Conservation (phyloP, 106 monocot genomes). For the Platanthera zijinensis region DNA sequence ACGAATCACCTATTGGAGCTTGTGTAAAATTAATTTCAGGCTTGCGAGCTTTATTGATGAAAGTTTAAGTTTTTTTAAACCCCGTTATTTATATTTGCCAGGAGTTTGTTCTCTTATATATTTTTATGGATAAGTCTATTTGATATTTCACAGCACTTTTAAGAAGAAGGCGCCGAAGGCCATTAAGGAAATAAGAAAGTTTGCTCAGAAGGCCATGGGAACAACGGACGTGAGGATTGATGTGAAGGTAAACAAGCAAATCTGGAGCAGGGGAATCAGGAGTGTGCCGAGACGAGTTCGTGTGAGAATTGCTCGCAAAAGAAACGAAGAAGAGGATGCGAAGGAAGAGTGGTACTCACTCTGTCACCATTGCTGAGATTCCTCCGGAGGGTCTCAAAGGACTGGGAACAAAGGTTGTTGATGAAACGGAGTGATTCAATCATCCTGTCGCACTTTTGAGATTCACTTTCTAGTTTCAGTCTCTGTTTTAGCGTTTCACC, state of each 20-base stretch:
- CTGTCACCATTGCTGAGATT: conserved; percentile 43
- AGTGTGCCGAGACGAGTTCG: conserved; percentile 45
- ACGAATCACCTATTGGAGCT: too few species aligned
- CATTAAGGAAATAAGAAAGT: conserved; percentile 49
- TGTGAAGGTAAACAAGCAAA: conserved; percentile 58
- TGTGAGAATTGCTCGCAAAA: conserved; percentile 45
- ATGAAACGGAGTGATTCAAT: conserved; percentile 28
- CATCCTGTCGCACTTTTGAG: too few species aligned
- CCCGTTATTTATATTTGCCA: too few species aligned
- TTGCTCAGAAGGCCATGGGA: conserved; percentile 57
- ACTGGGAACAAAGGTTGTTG: conserved; percentile 43
- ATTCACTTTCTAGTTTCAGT: too few species aligned
- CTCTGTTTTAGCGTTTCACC: too few species aligned
- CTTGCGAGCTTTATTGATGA: too few species aligned
- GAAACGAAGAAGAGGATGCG: conserved; percentile 58
- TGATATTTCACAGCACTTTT: conserved; percentile 25
- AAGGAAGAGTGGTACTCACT: conserved; percentile 59
- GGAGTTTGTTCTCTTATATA: too few species aligned
- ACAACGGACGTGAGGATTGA: conserved; percentile 42
- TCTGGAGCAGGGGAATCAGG: conserved; percentile 50
- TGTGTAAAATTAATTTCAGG: too few species aligned
- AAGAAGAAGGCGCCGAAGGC: conserved; percentile 62
- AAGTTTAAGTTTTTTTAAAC: too few species aligned
- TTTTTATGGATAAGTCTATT: background rate
- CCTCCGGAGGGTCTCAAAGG: conserved; percentile 50